Base-by-base conservation (phyloP, 257 asterid genomes). In the Plantago ovata region DNA sequence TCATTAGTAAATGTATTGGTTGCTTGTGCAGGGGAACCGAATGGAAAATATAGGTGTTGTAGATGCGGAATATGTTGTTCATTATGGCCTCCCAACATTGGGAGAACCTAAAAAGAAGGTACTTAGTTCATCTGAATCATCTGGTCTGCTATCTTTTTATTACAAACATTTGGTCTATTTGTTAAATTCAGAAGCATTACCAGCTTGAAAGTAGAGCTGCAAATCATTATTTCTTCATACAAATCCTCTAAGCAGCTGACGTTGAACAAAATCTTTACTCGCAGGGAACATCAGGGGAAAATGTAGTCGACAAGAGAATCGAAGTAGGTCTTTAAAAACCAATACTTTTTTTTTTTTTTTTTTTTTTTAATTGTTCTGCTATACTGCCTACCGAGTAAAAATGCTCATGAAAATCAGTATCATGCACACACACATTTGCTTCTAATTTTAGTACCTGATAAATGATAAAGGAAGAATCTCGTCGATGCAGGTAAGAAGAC, bases 11-110 rank as follows among this genome's bases (percentile, higher is more conserved):
- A 36, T 44, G 47, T 0, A 1, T 9, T 40, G 60, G 2, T 58
- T 33, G 7, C 22, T 63, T 66, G 49, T 9, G 39, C 32, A 86
- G 97, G 97, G 97, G 21, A 88, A 81, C 41, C 71, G 97, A 42
- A 86, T 84, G 0, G 42, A 68, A 52, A 89, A 66, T 11, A 82
- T 89, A 44, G 97, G 97, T 19, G 89, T 89, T 0, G 95, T 89
- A 13, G 95, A 89, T 64, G 81, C 82, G 7, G 97, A 89, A 69
- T 89, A 86, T 74, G 56, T 89, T 8, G 85, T 84, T 66, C 97
- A 89, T 70, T 82, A 79, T 56, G 95, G 95, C 57, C 71, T 84
- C 67, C 97, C 94, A 39, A 89, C 97, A 8, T 81, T 89, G 20
- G 95, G 97, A 58, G 84, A 81, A 63, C 76, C 83, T 13, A 55